phyloP scores from a whole-genome alignment of 495 filamentous ascomycete genomes.

The Hyaloscypha hepaticicola region DNA sequence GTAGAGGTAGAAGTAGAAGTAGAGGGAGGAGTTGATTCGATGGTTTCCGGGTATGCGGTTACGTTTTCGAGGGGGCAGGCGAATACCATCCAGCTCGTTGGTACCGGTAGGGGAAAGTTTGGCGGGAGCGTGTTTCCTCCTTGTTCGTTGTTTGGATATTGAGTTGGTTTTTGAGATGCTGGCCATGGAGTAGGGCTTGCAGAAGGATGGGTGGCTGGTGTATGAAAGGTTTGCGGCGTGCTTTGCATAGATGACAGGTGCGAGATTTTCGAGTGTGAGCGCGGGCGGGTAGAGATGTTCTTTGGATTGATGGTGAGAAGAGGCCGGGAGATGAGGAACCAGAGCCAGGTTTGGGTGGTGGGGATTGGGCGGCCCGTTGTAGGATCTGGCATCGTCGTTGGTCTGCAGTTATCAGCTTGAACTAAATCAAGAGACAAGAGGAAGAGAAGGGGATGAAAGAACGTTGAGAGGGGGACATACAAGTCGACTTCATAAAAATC shows the following conservation, averaged over 20 bases:
- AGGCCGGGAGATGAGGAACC: slow-evolving; percentile 25
- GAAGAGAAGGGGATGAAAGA: not conserved
- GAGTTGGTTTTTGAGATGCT: not conserved
- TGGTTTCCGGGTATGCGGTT: not conserved
- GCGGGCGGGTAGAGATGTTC: not conserved
- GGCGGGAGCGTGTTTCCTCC: slow-evolving; percentile 19
- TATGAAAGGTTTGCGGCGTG: not conserved
- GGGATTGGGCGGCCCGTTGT: not conserved
- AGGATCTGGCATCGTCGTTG: not conserved
- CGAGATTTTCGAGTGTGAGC: not conserved
- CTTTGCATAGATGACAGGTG: not conserved
- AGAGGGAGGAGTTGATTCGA: not conserved
- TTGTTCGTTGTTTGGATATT: too few species aligned
- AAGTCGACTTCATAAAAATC: slow-evolving; percentile 27
- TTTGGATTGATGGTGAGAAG: slow-evolving; percentile 4
- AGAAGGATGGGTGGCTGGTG: not conserved
- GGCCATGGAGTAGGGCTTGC: not conserved
- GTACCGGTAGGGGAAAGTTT: slow-evolving; percentile 23
- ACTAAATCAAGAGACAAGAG: not conserved
- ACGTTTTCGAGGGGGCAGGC: slow-evolving; percentile 23
- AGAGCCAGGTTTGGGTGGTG: slow-evolving; percentile 21
- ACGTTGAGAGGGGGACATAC: too few species aligned
- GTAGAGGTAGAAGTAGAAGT: not conserved
- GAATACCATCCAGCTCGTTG: slow-evolving; percentile 26
- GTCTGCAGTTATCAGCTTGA: slow-evolving; percentile 9